Conservation (phyloP, 441 rosid species). For the Viola pubescens region DNA sequence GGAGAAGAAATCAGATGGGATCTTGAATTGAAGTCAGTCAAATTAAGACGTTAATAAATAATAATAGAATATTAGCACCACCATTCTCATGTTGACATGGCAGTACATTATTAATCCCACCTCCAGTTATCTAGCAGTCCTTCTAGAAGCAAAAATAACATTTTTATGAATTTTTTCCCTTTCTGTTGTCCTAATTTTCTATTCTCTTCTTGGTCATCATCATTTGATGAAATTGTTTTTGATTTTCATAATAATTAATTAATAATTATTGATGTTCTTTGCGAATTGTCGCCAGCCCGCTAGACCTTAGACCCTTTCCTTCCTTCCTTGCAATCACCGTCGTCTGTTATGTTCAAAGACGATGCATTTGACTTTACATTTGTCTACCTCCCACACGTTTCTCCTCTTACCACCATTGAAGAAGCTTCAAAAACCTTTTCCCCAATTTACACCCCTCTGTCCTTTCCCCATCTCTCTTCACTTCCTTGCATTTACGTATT, state of each 20-base stretch:
- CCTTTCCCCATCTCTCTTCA: neutral
- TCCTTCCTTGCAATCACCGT: conserved; percentile 15
- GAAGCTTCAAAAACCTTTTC: neutral
- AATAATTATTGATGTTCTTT: too few species aligned
- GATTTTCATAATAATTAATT: neutral
- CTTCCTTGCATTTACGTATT: neutral
- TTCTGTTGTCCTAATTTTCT: neutral
- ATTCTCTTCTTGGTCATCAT: neutral
- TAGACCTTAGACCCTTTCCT: conserved; percentile 5
- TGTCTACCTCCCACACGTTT: neutral
- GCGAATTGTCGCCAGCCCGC: neutral
- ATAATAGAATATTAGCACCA: too few species aligned
- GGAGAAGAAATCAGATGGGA: neutral
- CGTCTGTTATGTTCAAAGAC: neutral
- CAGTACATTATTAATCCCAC: neutral
- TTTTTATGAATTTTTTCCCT: neutral
- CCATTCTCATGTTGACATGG: neutral
- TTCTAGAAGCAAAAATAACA: neutral
- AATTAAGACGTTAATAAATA: neutral
- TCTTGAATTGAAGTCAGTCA: neutral
- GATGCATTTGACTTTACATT: conserved; percentile 23
- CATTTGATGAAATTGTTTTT: neutral
- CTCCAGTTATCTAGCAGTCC: neutral
- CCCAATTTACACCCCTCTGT: conserved; percentile 3
- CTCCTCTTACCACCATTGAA: neutral